Evolutionary conservation across 768 basidiomycete genomes (phyloP), one percentile per base, ranked within the genome.

Genomic region (Hydnum rufescens): DNA sequence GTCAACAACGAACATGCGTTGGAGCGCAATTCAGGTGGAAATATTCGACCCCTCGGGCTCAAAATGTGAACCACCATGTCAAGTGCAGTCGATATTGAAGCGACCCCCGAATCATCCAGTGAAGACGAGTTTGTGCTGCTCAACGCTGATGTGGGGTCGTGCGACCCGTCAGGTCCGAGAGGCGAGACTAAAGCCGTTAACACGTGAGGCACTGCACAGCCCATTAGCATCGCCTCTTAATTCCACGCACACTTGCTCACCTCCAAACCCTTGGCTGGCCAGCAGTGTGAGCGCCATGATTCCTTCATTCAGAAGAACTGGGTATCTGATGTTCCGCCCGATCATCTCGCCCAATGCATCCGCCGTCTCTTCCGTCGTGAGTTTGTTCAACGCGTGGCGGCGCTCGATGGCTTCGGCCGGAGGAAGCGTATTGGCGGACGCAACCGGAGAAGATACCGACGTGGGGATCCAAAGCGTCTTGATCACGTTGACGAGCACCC

Each of bases 271-370:
- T 36, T 77, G 73, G 6, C 78, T 77, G 51, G 77, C 77, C 54
- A 96, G 64, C 49, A 96, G 63, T 39, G 80, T 84, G 55, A 93
- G 65, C 3, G 85, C 84, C 42, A 95, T 75, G 22, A 92, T 70
- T 2, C 81, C 85, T 64, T 97, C 93, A 58, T 89, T 93, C 51
- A 95, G 74, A 30, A 97, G 70, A 36, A 88, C 70, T 1, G 85
- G 81, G 61, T 87, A 88, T 61, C 78, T 81, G 56, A 72, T 75
- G 61, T 85, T 86, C 56, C 80, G 73, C 25, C 75, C 75, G 18
- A 92, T 70, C 53, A 95, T 74, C 52, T 73, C 76, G 1, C 77
- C 74, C 30, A 97, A 70, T 26, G 77, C 73, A 3, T 70, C 70
- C 0, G 76, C 74, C 54, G 74, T 75, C 18, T 76, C 70, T n/a